Evolutionary conservation across 306 rosid genomes (phyloP).

Genomic region (Cucurbita moschata): DNA sequence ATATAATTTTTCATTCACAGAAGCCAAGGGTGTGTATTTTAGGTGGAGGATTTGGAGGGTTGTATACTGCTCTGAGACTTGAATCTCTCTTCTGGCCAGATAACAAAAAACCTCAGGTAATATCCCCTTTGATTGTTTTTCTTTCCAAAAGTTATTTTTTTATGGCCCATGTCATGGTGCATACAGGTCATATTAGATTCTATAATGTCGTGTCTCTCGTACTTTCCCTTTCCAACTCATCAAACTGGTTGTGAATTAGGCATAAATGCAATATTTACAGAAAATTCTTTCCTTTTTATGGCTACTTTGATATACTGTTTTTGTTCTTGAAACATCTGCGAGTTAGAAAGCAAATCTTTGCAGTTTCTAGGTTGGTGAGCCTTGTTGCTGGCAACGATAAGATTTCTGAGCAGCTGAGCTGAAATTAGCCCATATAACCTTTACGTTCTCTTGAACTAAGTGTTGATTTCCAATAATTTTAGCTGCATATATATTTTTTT

Average conservation of each 20-base stretch:
- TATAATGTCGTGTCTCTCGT: neutral
- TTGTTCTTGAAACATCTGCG: neutral
- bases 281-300: neutral
- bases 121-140: neutral
- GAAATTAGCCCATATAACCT: neutral
- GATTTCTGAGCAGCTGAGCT: neutral
- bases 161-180: neutral
- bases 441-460: neutral
- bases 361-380: neutral
- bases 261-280: neutral
- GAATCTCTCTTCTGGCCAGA: constrained; percentile 85
- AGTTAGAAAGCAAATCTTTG: neutral
- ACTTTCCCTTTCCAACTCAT: neutral
- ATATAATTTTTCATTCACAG: constrained; percentile 21
- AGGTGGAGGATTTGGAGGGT: constrained; percentile 97
- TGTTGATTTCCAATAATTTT: neutral
- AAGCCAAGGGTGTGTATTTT: constrained; percentile 77
- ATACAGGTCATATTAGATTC: neutral
- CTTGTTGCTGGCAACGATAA: neutral
- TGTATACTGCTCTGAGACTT: constrained; percentile 82
- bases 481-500: neutral
- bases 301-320: neutral
- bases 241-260: neutral
- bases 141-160: neutral
- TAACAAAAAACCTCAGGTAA: constrained; percentile 69